A percentile compares a stretch with the other conserved stretches of the same genome.
Evolutionary conservation across 2,329 filamentous ascomycete genomes (phyloP).

Genomic region (Ceratocystis colombiana): DNA sequence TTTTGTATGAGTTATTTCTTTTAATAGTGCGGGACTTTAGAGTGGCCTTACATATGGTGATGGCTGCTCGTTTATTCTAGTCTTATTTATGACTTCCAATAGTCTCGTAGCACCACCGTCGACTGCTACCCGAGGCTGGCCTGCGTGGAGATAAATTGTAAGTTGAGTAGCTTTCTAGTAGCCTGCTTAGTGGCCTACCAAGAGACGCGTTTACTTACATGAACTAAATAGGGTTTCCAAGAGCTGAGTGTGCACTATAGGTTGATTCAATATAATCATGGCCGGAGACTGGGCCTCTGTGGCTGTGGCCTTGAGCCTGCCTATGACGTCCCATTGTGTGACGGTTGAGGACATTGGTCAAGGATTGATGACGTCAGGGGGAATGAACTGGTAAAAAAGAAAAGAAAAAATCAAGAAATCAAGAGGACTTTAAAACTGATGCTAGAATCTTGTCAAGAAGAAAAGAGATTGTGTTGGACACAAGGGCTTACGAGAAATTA

Average conservation of each 20-base stretch:
- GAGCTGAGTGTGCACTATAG: slow-evolving; percentile 38
- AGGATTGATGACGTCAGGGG: slow-evolving; percentile 14
- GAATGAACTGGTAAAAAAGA: not conserved
- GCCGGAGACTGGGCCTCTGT: slow-evolving; percentile 32
- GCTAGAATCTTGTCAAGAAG: no score
- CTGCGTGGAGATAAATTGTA: slow-evolving; percentile 33
- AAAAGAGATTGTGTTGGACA: no score
- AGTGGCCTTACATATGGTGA: slow-evolving; percentile 17
- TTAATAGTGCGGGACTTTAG: not conserved
- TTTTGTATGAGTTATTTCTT: not conserved
- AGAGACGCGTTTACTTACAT: not conserved
- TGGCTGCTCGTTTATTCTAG: slow-evolving; percentile 14
- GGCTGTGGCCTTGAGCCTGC: slow-evolving; percentile 15
- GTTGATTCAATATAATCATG: slow-evolving; percentile 45
- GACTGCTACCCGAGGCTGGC: slow-evolving; percentile 63
- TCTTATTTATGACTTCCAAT: slow-evolving; percentile 33
- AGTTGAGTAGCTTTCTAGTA: no score
- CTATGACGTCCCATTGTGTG: slow-evolving; percentile 23
- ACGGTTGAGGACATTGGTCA: slow-evolving; percentile 5
- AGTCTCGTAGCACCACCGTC: slow-evolving; percentile 86
- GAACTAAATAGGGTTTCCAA: slow-evolving; percentile 32
- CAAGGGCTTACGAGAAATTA: no score
- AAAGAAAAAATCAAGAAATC: no score
- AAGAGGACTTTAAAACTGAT: no score
- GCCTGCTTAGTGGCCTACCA: not conserved